phyloP scores from a whole-genome alignment of 495 filamentous ascomycete genomes.

The Podospora appendiculata region DNA sequence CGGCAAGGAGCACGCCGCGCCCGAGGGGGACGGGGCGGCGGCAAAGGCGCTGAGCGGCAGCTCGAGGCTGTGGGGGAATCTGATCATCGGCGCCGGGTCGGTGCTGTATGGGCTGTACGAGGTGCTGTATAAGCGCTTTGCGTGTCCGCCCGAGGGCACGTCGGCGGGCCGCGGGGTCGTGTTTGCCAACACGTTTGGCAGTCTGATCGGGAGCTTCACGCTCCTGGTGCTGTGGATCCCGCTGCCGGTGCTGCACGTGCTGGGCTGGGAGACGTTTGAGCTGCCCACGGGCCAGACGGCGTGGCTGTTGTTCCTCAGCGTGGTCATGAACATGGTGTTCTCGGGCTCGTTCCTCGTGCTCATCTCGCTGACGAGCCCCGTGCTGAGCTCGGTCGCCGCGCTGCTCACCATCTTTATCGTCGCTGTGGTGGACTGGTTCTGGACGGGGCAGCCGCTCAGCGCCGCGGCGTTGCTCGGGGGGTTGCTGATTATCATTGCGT shows the following conservation, averaged over 20 bases:
- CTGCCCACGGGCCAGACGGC: conserved; percentile 68
- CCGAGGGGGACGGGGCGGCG: conserved; percentile 11
- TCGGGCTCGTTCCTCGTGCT: conserved; percentile 90
- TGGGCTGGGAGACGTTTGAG: conserved; percentile 74
- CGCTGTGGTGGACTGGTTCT: conserved; percentile 79
- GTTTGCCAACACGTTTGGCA: conserved; percentile 88
- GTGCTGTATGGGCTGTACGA: conserved; percentile 96
- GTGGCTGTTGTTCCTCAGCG: conserved; percentile 70
- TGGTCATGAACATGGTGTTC: conserved; percentile 80
- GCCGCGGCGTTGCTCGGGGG: conserved; percentile 74
- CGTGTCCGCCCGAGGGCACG: conserved; percentile 85
- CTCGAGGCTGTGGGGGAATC: conserved; percentile 68
- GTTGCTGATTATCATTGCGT: conserved; percentile 76
- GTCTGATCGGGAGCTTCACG: conserved; percentile 77
- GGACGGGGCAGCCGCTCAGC: conserved; percentile 67
- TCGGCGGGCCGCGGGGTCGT: conserved; percentile 75
- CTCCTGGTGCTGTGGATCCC: conserved; percentile 87
- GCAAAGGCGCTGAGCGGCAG: conserved; percentile 23
- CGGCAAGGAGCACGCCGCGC: conserved; percentile 10
- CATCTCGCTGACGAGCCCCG: conserved; percentile 86
- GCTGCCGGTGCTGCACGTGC: conserved; percentile 70
- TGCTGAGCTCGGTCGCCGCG: conserved; percentile 83
- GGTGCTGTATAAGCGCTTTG: conserved; percentile 86
- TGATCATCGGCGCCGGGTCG: conserved; percentile 88
- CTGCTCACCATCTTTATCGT: conserved; percentile 95